These are phyloP conservation scores for Aphanomyces astaci DNA, from an alignment of 352 stramenopile genomes.

Conservation along the genomic window DNA sequence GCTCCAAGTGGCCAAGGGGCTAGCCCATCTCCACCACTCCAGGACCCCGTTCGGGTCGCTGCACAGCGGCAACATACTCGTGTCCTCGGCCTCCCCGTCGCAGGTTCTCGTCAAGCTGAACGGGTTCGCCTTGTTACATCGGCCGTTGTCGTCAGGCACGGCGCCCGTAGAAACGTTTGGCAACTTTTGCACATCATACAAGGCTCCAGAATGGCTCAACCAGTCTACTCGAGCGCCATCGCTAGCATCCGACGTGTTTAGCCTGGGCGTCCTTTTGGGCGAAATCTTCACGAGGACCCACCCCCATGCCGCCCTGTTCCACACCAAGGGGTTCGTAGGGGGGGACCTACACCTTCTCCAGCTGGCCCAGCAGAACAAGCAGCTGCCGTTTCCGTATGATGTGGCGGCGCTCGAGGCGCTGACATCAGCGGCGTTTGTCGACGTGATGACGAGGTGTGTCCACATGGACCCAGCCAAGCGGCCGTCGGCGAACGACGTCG, in stretches of 20 bases:
- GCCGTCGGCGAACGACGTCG: neutral
- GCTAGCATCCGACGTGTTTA: neutral
- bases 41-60: neutral
- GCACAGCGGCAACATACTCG: neutral
- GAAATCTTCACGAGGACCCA: conserved; percentile 9
- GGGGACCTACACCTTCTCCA: conserved; percentile 3
- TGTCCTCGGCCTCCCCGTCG: no score
- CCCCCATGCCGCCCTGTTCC: neutral
- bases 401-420: neutral
- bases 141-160: no score
- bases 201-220: no score
- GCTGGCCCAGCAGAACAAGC: neutral
- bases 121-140: no score
- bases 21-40: neutral
- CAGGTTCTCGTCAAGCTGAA: neutral
- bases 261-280: conserved; percentile 3
- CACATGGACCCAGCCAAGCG: neutral
- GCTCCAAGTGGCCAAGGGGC: neutral
- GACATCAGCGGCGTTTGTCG: neutral
- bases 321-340: neutral
- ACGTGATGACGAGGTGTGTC: neutral
- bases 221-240: neutral
- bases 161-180: no score
- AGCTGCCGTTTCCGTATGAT: neutral
- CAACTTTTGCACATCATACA: no score